Base-by-base conservation (phyloP, 306 rosid species). In the Cicer arietinum region DNA sequence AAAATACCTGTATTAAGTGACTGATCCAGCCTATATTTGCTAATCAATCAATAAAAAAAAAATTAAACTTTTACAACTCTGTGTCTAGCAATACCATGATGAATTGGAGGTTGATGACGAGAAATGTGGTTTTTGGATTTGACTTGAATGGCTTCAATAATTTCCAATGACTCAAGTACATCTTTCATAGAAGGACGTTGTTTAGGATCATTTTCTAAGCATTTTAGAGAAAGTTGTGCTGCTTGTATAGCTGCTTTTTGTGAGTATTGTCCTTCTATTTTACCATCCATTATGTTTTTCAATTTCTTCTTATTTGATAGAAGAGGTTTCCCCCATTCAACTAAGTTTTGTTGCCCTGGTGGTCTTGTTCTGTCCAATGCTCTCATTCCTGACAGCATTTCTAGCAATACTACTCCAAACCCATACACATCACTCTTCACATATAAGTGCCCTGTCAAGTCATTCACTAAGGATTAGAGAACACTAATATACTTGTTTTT, bases 391-490 rank as follows among this genome's bases (percentile, higher is more conserved):
- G 94, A 87, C 46, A 94, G 59, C 45, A 91, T 72, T 81, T 94
- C 97, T 0, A 94, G 92, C 53, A 91, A 65, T 63, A 94, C 96
- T 4, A 90, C 98, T 8, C 98, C 98, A 7, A 90, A 94, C 0
- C 97, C 97, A 9, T 94, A 94, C 48, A 94, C 97, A 13, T 94
- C 97, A 56, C 98, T 94, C 85, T 90, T 90, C 54, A 91, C 94
- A 18, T 94, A 94, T 69, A 94, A 87, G 85, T 91, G 97, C 5
- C 98, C 98, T 94, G 89, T 25, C 4, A 25, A 25, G 35, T 25
- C 35, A 25, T 4, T 25, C 35, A 25, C 35, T 0, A 25, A 2
- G 0, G 3, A 25, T 25, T 25, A 25, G 35, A 25, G 4, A 25
- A 25, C 35, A 25, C 35, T 25, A 25, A 22, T 22, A 22, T 22